Evolutionary conservation across 441 rosid genomes (phyloP).

Genomic region (Pelargonium cotyledonis): DNA sequence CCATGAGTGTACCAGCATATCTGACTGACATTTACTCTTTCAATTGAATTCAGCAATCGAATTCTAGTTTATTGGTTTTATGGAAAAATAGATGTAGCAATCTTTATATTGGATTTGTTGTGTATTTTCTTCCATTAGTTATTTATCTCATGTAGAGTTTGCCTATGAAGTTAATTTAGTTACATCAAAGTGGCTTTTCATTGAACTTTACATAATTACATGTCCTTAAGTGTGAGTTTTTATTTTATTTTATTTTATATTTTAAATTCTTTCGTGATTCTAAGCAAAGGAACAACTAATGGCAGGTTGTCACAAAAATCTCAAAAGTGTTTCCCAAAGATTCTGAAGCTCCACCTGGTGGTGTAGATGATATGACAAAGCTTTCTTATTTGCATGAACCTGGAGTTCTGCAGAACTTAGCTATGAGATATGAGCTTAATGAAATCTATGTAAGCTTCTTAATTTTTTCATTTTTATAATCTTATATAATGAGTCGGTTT

Average conservation of each 20-base stretch:
- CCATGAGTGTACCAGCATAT: background rate
- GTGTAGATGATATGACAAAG: slow-evolving; percentile 99
- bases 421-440: slow-evolving; percentile 91
- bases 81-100: slow-evolving; percentile 4
- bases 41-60: slow-evolving; percentile 12
- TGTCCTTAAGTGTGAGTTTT: background rate
- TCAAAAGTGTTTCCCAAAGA: slow-evolving; percentile 88
- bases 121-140: slow-evolving; percentile 5
- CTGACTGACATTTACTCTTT: slow-evolving; percentile 14
- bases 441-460: slow-evolving; percentile 78
- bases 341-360: slow-evolving; percentile 97
- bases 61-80: slow-evolving; percentile 10
- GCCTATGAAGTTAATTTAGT: slow-evolving; percentile 15
- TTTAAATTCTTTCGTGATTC: slow-evolving; percentile 7
- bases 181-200: slow-evolving; percentile 13
- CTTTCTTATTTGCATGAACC: slow-evolving; percentile 98
- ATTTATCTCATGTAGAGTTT: slow-evolving; percentile 13
- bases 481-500: slow-evolving; percentile 10
- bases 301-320: slow-evolving; percentile 73
- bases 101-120: slow-evolving; percentile 5
- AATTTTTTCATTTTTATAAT: background rate
- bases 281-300: slow-evolving; percentile 17
- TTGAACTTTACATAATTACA: background rate
- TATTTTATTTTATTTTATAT: background rate
- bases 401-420: slow-evolving; percentile 90